Evolutionary conservation across 306 rosid species (phyloP).

Genomic region (Boehmeria nivea): DNA sequence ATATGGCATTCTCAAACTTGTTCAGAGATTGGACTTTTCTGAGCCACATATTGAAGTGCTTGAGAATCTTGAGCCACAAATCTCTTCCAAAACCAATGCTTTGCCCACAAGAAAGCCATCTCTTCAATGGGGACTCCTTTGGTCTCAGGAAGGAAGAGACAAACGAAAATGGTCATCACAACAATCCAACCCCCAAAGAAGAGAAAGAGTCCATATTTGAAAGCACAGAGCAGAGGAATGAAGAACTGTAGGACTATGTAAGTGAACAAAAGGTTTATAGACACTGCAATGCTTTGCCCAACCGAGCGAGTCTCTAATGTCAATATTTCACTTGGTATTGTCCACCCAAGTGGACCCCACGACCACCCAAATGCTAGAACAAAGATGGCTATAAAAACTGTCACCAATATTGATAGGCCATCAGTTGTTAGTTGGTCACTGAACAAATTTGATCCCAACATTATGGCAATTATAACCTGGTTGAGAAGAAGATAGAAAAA

Average conservation of each 20-base stretch:
- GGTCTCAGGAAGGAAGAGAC: constrained; percentile 58
- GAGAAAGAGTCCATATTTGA: constrained; percentile 54
- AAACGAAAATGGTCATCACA: constrained; percentile 54
- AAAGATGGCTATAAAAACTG: constrained; percentile 60
- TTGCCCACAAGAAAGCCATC: constrained; percentile 43
- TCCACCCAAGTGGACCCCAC: constrained; percentile 80
- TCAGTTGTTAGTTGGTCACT: constrained; percentile 45
- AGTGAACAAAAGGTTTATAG: constrained; percentile 55
- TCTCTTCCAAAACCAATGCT: constrained; percentile 65
- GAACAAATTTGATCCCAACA: constrained; percentile 52
- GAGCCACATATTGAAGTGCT: not conserved
- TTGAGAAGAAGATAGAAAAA: not conserved
- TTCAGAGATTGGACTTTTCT: not conserved
- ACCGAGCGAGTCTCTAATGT: constrained; percentile 55
- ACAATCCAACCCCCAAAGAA: constrained; percentile 59
- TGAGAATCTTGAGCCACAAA: constrained; percentile 26
- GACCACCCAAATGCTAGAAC: constrained; percentile 75
- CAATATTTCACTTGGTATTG: constrained; percentile 64
- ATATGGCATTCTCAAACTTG: not conserved
- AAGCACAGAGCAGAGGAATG: constrained; percentile 41
- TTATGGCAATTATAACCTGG: constrained; percentile 54
- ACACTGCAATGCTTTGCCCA: constrained; percentile 62
- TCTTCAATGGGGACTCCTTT: constrained; percentile 65
- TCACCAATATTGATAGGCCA: constrained; percentile 49
- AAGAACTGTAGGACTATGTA: constrained; percentile 50